Percentiles rank a stretch among this genome's conserved stretches.
These are phyloP conservation scores for Camelina neglecta DNA, from an alignment of 345 rosid species.

Conservation along the genomic window DNA sequence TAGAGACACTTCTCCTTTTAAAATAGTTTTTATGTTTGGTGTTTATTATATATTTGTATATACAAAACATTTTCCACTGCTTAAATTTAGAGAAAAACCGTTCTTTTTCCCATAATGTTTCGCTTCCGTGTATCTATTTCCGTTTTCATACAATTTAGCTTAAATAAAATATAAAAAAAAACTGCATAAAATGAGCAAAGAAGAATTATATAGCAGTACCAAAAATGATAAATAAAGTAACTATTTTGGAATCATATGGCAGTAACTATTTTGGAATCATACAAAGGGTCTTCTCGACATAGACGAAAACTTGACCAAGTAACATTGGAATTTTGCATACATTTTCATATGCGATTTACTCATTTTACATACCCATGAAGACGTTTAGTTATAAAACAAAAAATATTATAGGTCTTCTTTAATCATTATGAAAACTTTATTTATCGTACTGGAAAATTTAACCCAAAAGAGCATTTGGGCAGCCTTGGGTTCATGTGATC, in stretches of 20 bases:
- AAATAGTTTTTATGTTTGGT: too few relatives aligned
- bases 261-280: not conserved
- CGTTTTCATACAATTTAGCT: too few relatives aligned
- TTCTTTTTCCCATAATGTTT: too few relatives aligned
- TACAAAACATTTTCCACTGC: too few relatives aligned
- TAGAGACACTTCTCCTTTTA: too few relatives aligned
- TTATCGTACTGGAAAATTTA: not conserved
- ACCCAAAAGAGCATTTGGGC: not conserved
- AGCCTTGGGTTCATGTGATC: slow-evolving; percentile 12
- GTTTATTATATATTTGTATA: too few relatives aligned
- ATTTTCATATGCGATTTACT: not conserved
- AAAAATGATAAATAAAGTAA: not conserved
- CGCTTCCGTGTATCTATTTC: rapidly evolving
- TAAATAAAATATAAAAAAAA: too few relatives aligned
- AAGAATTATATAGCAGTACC: not conserved
- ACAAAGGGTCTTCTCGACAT: not conserved
- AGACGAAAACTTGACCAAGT: not conserved
- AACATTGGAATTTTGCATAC: not conserved
- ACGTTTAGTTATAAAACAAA: not conserved
- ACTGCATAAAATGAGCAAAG: not conserved
- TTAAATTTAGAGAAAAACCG: too few relatives aligned
- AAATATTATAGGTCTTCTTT: too few relatives aligned
- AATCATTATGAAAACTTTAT: too few relatives aligned
- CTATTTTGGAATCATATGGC: not conserved
- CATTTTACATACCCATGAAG: too few relatives aligned